Evolutionary conservation across 106 monocot species (phyloP), one percentile per base, ranked within the genome.

Genomic region (Dendrobium nobile): DNA sequence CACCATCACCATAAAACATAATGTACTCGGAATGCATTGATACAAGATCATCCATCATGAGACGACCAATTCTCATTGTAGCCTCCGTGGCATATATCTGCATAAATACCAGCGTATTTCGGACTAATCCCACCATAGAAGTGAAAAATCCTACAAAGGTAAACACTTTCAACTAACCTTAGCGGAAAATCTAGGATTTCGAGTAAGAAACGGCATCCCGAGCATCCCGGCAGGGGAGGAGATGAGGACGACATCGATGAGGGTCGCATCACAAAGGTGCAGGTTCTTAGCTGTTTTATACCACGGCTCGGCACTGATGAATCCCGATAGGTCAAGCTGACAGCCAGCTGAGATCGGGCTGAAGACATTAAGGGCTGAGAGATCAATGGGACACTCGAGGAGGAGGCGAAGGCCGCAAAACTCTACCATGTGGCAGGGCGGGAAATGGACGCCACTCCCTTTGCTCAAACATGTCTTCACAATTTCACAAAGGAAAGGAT

Each of bases 11-110:
- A 79, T 90, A 93, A 56, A 88, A 88, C 51, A 79, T 81, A 27
- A 93, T 75, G 73, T 78, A 88, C 75, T 99, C 98, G 9, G 41
- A 81, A 80, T 95, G 91, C 92, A 99, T 87, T 22, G 79, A 70
- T 24, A 91, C 87, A 28, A 99, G 83, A 27, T 99, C 95, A 61
- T 91, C 86, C 98, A 99, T 99, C 92, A 91, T 87, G 72, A 99
- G 82, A 75, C 75, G 67, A 54, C 98, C 98, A 40, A 99, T 74
- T 82, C 78, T 99, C 1, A 81, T 83, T 9, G 91, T 77, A 11
- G 83, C 87, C 79, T 99, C 95, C 5, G 98, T 92, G 2, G 87
- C 91, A 86, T 90, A 99, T 75, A 95, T 86, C 95, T 95, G 85
- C 2, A 79, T 10, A 77, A 64, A 82, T 70, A 15, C 37, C 5